Evolutionary conservation across 805 yeast genomes (phyloP).

Genomic region (Myxozyma kluyveri): DNA sequence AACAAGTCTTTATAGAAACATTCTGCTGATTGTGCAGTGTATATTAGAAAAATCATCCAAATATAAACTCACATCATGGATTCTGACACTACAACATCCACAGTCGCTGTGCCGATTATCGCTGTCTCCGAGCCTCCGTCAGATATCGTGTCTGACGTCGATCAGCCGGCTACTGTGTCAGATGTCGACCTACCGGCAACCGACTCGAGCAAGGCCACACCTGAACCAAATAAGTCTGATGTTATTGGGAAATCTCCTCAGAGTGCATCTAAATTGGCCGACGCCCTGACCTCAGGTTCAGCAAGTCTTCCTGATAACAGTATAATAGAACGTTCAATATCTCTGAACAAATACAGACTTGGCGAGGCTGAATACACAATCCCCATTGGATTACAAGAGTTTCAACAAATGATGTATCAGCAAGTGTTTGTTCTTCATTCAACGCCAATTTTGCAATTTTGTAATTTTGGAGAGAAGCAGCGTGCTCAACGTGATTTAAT

Average conservation of each 20-base stretch:
- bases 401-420: slow-evolving; percentile 84
- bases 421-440: slow-evolving; percentile 90
- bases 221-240: not conserved
- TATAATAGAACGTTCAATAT: slow-evolving; percentile 13
- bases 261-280: slow-evolving; percentile 8
- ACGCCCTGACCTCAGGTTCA: slow-evolving; percentile 20
- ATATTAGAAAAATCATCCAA: no score
- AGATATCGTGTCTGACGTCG: not conserved
- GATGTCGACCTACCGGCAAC: not conserved
- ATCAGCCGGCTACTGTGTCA: not conserved
- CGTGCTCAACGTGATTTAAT: slow-evolving; percentile 46
- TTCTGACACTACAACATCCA: not conserved
- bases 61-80: not conserved
- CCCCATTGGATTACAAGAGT: slow-evolving; percentile 79
- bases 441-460: slow-evolving; percentile 82
- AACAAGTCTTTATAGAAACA: no score
- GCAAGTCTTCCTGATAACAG: slow-evolving; percentile 23
- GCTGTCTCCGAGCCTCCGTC: not conserved
- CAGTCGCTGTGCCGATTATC: not conserved
- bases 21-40: no score
- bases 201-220: not conserved
- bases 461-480: slow-evolving; percentile 53
- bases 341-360: slow-evolving; percentile 26
- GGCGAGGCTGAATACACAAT: slow-evolving; percentile 62
- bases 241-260: not conserved